These are phyloP conservation scores for Umbelopsis sp. DNA, from an alignment of 192 early-diverging fungal species.

Conservation along the genomic window DNA sequence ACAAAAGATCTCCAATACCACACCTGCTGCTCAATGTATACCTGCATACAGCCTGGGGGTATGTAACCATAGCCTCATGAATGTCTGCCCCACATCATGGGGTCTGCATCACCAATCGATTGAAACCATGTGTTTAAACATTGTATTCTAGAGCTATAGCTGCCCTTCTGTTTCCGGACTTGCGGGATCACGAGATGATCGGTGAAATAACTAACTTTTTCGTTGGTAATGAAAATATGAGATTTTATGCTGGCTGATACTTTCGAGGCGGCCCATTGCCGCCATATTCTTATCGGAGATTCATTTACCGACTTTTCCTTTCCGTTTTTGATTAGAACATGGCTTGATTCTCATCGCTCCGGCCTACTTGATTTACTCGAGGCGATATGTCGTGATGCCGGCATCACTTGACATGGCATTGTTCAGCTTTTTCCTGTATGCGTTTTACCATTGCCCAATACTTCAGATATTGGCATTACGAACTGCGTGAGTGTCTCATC, in stretches of 20 bases:
- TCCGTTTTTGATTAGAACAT: constrained; percentile 39
- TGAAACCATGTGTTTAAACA: background rate
- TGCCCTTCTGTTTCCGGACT: constrained; percentile 50
- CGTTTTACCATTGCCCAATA: constrained; percentile 51
- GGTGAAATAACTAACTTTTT: constrained; percentile 54
- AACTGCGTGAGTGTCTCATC: constrained; percentile 15
- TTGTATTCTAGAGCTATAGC: constrained; percentile 33
- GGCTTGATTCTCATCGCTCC: constrained; percentile 43
- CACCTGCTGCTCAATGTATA: constrained; percentile 53
- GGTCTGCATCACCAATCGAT: background rate
- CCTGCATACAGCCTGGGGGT: constrained; percentile 53
- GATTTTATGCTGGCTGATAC: background rate
- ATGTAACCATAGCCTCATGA: background rate
- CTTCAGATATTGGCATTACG: constrained; percentile 43
- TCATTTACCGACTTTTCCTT: background rate
- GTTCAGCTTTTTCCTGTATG: constrained; percentile 53
- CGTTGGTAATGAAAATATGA: constrained; percentile 39
- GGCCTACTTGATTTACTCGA: constrained; percentile 48
- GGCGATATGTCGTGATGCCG: constrained; percentile 53
- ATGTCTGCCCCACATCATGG: background rate
- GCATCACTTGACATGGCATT: constrained; percentile 46
- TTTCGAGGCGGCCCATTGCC: background rate
- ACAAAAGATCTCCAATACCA: constrained; percentile 32
- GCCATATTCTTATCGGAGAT: constrained; percentile 1
- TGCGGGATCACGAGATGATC: constrained; percentile 50